Base-by-base conservation (phyloP, 371 early-diverging fungal species). In the Dichotomocladium elegans region DNA sequence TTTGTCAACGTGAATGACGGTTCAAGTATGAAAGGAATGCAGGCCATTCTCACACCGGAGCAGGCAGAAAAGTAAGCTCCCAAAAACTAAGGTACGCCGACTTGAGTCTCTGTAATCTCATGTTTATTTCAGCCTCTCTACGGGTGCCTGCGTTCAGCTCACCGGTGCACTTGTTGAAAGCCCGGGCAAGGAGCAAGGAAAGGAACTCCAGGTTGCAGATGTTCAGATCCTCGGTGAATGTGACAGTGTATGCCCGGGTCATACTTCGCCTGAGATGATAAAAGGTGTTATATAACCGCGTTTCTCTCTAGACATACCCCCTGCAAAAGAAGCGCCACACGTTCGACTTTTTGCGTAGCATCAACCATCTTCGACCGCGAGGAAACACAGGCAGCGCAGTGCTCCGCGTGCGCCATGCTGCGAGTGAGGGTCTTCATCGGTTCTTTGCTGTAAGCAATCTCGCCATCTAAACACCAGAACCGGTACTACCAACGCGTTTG, bases 291-390 rank as follows among this genome's bases (percentile, higher is more conserved):
- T n/a, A n/a, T n/a, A n/a, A n/a, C n/a, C n/a, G n/a, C 4, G 15
- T 27, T 4, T 17, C 14, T 26, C 7, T 15, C 25, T 61, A 88
- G 86, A 66, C 78, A 11, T 95, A 94, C 53, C 95, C 96, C 2
- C 66, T 95, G 41, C 93, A 93, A 71, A 94, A 94, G 77, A 91
- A 91, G 55, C 74, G 81, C 19, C 89, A 92, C 54, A 69, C 87
- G 0, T 64, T 83, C 15, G 94, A 93, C 51, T 91, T 89, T 67
- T 58, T 95, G 47, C 81, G 96, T 52, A 85, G 85, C 19, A 82
- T 82, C 46, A 76, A 83, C 3, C 91, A 95, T 62, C 63, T 95
- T 29, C 77, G 94, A n/a, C 77, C 90, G 19, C 72, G 94, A 28
- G 85, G 91, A 26, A 84, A 83, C 55, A 85, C 84, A 14, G 87